phyloP scores from a whole-genome alignment of 495 filamentous ascomycete species.

The Trichocladium uniseriatum region DNA sequence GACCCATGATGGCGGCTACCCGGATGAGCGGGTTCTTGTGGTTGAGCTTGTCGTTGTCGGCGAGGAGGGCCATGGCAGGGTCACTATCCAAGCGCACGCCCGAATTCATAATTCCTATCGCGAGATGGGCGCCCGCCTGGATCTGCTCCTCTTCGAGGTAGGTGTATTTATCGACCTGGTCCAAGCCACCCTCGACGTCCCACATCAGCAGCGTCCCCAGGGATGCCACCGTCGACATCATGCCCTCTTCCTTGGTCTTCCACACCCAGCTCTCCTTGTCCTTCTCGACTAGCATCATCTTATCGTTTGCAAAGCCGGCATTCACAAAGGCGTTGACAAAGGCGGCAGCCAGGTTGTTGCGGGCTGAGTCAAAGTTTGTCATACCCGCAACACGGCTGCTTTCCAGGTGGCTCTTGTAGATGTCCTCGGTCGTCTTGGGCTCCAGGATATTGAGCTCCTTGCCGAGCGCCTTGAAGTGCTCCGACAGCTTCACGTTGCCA shows the following conservation, averaged over 20 bases:
- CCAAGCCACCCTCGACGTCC: constrained; percentile 81
- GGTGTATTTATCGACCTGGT: constrained; percentile 88
- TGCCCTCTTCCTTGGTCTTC: constrained; percentile 98
- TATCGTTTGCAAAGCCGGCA: constrained; percentile 88
- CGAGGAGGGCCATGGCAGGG: constrained; percentile 76
- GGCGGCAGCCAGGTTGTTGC: constrained; percentile 89
- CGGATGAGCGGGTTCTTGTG: constrained; percentile 67
- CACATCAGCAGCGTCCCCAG: constrained; percentile 81
- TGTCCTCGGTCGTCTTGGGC: constrained; percentile 94
- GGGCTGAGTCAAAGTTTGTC: constrained; percentile 88
- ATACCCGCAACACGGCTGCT: constrained; percentile 83
- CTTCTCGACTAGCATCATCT: constrained; percentile 83
- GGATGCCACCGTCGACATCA: constrained; percentile 92
- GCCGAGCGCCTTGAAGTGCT: constrained; percentile 85
- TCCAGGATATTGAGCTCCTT: constrained; percentile 97
- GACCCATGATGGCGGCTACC: constrained; percentile 83
- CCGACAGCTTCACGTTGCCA: constrained; percentile 76
- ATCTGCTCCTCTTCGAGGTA: constrained; percentile 76
- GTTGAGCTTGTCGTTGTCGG: constrained; percentile 63
- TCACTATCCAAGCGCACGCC: constrained; percentile 81
- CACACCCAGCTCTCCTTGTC: constrained; percentile 91
- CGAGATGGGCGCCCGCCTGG: constrained; percentile 79
- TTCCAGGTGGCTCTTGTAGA: constrained; percentile 98
- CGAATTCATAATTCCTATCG: constrained; percentile 87
- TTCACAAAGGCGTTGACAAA: constrained; percentile 98